phyloP scores from a whole-genome alignment of 139 green algal species.

The Spirogloea muscicola region DNA sequence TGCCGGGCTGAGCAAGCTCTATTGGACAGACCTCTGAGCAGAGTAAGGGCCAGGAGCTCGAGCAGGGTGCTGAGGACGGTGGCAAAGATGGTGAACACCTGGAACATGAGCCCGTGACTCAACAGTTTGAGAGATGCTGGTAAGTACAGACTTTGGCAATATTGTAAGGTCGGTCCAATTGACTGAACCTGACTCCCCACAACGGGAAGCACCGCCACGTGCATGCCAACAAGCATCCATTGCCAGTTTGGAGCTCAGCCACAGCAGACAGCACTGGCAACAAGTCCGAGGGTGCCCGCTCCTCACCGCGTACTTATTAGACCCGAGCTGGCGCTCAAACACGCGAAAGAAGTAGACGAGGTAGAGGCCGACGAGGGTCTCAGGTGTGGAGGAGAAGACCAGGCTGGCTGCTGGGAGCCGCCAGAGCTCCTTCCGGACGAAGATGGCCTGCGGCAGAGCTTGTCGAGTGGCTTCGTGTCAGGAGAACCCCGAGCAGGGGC shows the following conservation, averaged over 20 bases:
- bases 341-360: constrained; percentile 52
- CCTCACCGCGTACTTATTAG: constrained; percentile 39
- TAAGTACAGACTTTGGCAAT: too few species aligned
- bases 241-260: background rate
- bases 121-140: too few species aligned
- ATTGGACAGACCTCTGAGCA: too few species aligned
- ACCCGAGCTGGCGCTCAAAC: constrained; percentile 45
- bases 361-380: constrained; percentile 49
- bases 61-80: background rate
- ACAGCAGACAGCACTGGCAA: background rate
- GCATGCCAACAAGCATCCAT: background rate
- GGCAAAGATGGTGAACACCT: background rate
- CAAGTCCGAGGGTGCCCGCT: constrained; percentile 11
- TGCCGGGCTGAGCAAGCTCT: too few species aligned
- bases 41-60: too few species aligned
- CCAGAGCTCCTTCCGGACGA: constrained; percentile 29
- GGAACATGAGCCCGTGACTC: too few species aligned
- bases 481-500: too few species aligned
- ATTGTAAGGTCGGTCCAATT: too few species aligned
- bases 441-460: constrained; percentile 14
- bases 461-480: too few species aligned
- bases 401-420: constrained; percentile 11
- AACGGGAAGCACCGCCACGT: too few species aligned
- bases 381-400: constrained; percentile 28
- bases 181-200: too few species aligned